Base-by-base conservation (phyloP, 2,329 filamentous ascomycete species). In the Dothiorella sarmentorum region DNA sequence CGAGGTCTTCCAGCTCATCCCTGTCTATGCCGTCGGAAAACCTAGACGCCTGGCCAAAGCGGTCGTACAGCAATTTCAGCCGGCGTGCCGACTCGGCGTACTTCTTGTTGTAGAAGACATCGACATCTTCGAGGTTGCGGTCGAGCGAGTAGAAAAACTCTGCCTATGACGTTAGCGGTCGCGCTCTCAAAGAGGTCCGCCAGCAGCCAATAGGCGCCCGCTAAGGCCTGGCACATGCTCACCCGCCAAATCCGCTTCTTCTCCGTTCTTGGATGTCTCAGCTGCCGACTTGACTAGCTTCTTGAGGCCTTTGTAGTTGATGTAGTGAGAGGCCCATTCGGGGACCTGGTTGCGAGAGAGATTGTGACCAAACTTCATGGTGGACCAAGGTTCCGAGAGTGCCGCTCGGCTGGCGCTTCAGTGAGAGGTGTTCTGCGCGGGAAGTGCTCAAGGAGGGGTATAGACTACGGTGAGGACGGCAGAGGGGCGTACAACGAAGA, bases 61-160 rank as follows among this genome's bases (percentile, higher is more conserved):
- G 86, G 65, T 94, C 90, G 73, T 95, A 87, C 24, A 97, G 81
- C 13, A 97, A 83, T 65, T 90, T 91, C 64, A 97, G 79, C 33
- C 93, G 87, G 61, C 94, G 88, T 35, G 88, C 86, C 62, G 88
- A 88, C 67, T 97, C 93, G 62, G 85, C 83, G 69, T 91, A 91
- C 72, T 97, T 97, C 73, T 92, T 95, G 78, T 96, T 97, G 80
- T 97, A 97, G 75, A 99, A 97, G 53, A 85, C 84, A 74, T 97
- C 91, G 72, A 99, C 93, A 75, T 96, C 89, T 79, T 99, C 94
- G 69, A 99, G 87, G 72, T 97, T 97, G 67, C 94, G 90, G 72
- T 99, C 94, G 73, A 99, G 86, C 63, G 88, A 90, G 74, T 93
- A 96, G 79, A 97, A 96, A 82, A 99, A 96, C 74, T 92, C 94